Conservation (phyloP, 208 protist genomes). For the Trypanosomatidae sp. region DNA sequence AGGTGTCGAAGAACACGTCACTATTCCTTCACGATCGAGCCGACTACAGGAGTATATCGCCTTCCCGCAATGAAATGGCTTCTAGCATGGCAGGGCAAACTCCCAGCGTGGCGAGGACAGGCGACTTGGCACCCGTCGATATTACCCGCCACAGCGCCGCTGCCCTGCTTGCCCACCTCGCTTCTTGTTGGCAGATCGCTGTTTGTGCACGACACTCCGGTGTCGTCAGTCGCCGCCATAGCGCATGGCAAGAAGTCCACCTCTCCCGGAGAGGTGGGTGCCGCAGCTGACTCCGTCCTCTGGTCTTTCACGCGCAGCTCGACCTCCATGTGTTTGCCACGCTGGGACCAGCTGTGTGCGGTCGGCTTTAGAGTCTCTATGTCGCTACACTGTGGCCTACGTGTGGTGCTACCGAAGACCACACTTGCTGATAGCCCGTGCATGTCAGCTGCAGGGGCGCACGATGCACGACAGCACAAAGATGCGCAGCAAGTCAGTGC, state of each 20-base stretch:
- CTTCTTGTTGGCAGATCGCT: conserved; percentile 56
- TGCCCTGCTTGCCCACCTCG: background rate
- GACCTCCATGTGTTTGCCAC: conserved; percentile 41
- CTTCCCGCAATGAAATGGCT: background rate
- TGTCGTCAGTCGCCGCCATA: background rate
- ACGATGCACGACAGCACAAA: background rate
- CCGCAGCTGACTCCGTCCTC: conserved; percentile 33
- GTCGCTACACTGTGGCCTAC: conserved; percentile 22
- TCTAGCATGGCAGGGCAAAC: background rate
- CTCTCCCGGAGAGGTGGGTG: background rate
- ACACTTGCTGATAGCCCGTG: conserved; percentile 25
- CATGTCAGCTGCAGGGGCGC: conserved; percentile 23
- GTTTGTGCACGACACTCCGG: conserved; percentile 21
- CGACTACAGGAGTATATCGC: background rate
- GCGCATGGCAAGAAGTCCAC: background rate
- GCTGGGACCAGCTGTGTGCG: conserved; percentile 42
- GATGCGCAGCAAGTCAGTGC: background rate
- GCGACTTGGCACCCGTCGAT: background rate
- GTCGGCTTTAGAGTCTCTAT: conserved; percentile 47
- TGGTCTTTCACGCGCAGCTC: conserved; percentile 68
- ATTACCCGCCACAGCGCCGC: background rate
- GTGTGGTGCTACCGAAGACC: conserved; percentile 28
- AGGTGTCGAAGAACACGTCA: conserved; percentile 13
- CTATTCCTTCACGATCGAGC: background rate
- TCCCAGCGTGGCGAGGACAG: background rate